Base-by-base conservation (phyloP, 129 eudicot genomes). In the Arctium minus region DNA sequence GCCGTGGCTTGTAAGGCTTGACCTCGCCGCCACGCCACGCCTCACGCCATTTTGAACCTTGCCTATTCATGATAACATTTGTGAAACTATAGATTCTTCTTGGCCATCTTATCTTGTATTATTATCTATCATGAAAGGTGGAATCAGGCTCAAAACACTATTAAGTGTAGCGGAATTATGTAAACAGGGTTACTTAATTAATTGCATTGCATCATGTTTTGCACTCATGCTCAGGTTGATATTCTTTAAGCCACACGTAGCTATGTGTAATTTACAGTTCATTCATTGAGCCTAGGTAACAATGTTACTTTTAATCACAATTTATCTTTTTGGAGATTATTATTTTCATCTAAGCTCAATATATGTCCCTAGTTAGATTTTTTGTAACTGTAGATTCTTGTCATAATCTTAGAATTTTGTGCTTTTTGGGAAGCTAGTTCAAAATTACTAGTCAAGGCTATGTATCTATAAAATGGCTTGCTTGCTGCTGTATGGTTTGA, bases 51-150 rank as follows among this genome's bases (percentile, higher is more conserved):
- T 22, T 22, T 22, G 27, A 22, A 22, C 27, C 27, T 22, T 22
- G 27, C 71, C 72, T 44, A 18, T 46, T 22, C 42, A 3, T 46
- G 27, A 37, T 69, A 7, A 37, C 40, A 37, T 73, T 56, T 46
- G 17, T 80, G 39, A 48, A 82, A 67, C 71, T 38, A 31, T 76
- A 18, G 65, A 32, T 77, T 81, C 53, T 75, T 48, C 27, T n/a
- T 82, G 56, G 53, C 32, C 13, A 1, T 73, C 62, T 53, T 56
- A 0, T 73, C 72, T 53, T 37, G 79, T 53, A 56, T 8, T 76
- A 30, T 76, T 35, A 53, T 31, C 31, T 76, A 74, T 30, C n/a
- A 53, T 53, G 65, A 53, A 53, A 13, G 50, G 4, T 74, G 65
- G 38, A 44, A 17, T 44, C 15, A 1, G 65, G 9, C 79, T 29